Evolutionary conservation across 31 red algal species (phyloP).

Genomic region (Asparagopsis taxiformis): DNA sequence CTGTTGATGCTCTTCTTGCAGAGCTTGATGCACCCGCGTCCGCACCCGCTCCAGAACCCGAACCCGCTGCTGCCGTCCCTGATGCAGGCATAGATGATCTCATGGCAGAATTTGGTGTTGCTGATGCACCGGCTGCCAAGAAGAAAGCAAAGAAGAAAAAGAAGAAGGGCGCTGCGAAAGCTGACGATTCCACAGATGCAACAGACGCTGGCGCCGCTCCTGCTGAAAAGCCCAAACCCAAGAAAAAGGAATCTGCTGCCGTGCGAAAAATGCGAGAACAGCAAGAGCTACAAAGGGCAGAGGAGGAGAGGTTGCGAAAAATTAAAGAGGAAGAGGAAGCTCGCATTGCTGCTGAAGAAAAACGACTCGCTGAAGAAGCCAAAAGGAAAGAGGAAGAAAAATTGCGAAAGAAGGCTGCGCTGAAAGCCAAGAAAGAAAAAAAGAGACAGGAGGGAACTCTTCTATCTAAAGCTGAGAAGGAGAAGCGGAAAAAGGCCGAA

Average conservation of each 20-base stretch:
- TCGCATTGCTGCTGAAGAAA: constrained; percentile 12
- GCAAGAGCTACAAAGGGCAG: constrained; percentile 54
- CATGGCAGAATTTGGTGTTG: constrained; percentile 11
- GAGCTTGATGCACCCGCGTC: constrained; percentile 13
- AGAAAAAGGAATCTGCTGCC: constrained; percentile 92
- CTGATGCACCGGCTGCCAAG: constrained; percentile 2
- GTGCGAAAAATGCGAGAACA: constrained; percentile 76
- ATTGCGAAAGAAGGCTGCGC: constrained; percentile 77
- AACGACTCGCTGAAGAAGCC: constrained; percentile 40
- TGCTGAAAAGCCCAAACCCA: constrained; percentile 78
- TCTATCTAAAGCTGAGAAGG: constrained; percentile 80
- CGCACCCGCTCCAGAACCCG: background rate
- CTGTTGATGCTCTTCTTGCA: constrained; percentile 35
- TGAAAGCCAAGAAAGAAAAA: constrained; percentile 75
- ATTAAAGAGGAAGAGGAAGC: constrained; percentile 43
- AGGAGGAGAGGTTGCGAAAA: constrained; percentile 62
- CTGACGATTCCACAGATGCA: constrained; percentile 32
- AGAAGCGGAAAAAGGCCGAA: constrained; percentile 71
- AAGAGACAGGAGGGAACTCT: constrained; percentile 88
- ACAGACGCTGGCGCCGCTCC: constrained; percentile 37
- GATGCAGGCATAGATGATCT: constrained; percentile 45
- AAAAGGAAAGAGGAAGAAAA: constrained; percentile 60
- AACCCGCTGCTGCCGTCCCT: background rate
- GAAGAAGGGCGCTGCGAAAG: constrained; percentile 71
- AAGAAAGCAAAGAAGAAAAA: constrained; percentile 72